Percentiles rank a stretch among this genome's conserved stretches.
Conservation (phyloP, 2,329 filamentous ascomycete genomes). For the Ascochyta pisi region DNA sequence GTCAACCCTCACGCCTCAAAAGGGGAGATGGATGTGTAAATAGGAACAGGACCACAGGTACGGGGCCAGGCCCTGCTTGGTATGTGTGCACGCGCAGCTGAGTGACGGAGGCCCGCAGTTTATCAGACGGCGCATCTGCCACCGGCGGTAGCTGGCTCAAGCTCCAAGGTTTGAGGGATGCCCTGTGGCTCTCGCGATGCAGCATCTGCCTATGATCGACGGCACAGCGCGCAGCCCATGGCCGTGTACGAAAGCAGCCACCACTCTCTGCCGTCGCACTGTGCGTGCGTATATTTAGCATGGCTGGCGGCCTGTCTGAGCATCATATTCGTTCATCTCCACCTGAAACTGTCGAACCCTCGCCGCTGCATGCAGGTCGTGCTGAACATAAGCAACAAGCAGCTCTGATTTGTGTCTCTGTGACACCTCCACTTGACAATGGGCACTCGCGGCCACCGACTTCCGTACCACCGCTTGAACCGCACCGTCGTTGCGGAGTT, state of each 20-base stretch:
- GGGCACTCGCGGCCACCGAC: neutral
- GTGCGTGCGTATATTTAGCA: slow-evolving; percentile 19
- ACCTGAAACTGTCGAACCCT: slow-evolving; percentile 4
- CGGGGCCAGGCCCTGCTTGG: slow-evolving; percentile 29
- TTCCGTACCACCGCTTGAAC: slow-evolving; percentile 9
- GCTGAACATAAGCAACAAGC: slow-evolving; percentile 8
- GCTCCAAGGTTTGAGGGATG: slow-evolving; percentile 4
- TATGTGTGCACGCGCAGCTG: slow-evolving; percentile 29
- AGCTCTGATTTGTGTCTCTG: slow-evolving; percentile 5
- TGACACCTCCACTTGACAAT: slow-evolving; percentile 2
- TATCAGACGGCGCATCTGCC: slow-evolving; percentile 10
- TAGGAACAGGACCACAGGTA: slow-evolving; percentile 11
- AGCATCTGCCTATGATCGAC: slow-evolving; percentile 1
- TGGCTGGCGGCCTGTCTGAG: slow-evolving; percentile 10
- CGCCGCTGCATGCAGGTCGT: neutral
- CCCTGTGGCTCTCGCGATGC: slow-evolving; percentile 2
- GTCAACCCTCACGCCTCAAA: slow-evolving; percentile 5
- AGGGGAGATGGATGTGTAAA: slow-evolving; percentile 2
- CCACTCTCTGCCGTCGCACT: slow-evolving; percentile 17
- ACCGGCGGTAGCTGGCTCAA: slow-evolving; percentile 5
- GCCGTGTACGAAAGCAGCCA: slow-evolving; percentile 10
- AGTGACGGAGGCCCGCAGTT: slow-evolving; percentile 26
- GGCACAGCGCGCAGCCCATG: slow-evolving; percentile 16
- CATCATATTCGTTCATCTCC: slow-evolving; percentile 5
- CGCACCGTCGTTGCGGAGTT: slow-evolving; percentile 4